Percentiles rank a stretch among this genome's conserved stretches.
Evolutionary conservation across 345 rosid genomes (phyloP).

Genomic region (Salix viminalis): DNA sequence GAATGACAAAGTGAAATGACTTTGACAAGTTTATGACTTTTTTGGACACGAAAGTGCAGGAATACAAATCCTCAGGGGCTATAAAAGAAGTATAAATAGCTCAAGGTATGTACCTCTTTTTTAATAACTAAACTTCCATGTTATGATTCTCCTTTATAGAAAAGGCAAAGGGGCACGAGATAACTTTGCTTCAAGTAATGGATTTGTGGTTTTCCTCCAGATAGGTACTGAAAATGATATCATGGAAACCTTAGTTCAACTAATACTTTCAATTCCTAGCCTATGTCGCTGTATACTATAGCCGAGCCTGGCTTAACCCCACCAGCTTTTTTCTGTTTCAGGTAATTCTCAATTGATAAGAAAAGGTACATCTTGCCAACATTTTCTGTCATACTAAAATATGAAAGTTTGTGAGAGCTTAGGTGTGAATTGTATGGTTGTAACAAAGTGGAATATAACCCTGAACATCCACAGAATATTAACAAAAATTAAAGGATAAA

Average conservation of each 20-base stretch:
- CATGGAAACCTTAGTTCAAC: not conserved
- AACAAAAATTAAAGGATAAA: not conserved
- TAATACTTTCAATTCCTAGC: not conserved
- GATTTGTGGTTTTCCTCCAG: not conserved
- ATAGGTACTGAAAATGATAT: not conserved
- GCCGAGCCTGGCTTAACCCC: not conserved
- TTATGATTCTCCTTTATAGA: not conserved
- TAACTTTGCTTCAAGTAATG: not conserved
- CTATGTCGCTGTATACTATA: not conserved
- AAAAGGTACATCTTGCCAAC: not conserved
- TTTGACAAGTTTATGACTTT: not conserved
- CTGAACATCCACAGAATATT: not conserved
- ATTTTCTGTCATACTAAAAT: not conserved
- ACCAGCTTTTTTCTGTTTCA: not conserved
- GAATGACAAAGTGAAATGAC: not conserved
- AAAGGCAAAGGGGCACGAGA: not conserved
- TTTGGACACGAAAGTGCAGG: not conserved
- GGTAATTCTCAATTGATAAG: not conserved
- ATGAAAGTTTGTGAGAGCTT: not conserved
- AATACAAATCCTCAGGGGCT: not conserved
- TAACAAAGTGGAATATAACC: not conserved
- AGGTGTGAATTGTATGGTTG: not conserved
- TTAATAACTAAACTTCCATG: not conserved
- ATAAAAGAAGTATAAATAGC: not conserved
- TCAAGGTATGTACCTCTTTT: not conserved